Evolutionary conservation across 1,284 basidiomycete species (phyloP).

Genomic region (Rhizopogon hawkerae): DNA sequence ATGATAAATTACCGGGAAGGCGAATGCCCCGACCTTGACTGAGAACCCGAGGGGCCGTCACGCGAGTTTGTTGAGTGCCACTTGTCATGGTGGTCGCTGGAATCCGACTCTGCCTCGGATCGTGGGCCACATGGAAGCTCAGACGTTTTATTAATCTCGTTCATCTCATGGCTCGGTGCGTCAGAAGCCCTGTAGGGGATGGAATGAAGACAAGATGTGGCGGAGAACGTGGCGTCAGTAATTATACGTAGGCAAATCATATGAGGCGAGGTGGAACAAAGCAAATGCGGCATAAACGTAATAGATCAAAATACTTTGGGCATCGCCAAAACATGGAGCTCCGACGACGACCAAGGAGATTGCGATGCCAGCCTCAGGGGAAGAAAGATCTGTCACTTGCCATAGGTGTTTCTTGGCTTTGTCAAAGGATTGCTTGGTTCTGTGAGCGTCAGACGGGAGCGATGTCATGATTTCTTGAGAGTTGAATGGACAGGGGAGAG

Average conservation of each 20-base stretch:
- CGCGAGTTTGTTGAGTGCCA: background rate
- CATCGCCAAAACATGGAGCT: background rate
- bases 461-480: slow-evolving; percentile 19
- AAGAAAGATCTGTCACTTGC: slow-evolving; percentile 17
- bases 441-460: slow-evolving; percentile 13
- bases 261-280: slow-evolving; percentile 16
- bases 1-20: background rate
- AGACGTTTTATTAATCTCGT: slow-evolving; percentile 10
- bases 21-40: background rate
- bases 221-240: slow-evolving; percentile 27
- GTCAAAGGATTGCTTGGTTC: slow-evolving; percentile 26
- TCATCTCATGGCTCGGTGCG: slow-evolving; percentile 20
- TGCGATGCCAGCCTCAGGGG: background rate
- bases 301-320: slow-evolving; percentile 3
- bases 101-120: background rate
- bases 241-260: slow-evolving; percentile 14
- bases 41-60: background rate
- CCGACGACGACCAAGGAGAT: slow-evolving; percentile 1
- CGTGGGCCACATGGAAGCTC: slow-evolving; percentile 5
- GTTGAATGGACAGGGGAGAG: slow-evolving; percentile 18
- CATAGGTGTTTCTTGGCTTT: slow-evolving; percentile 30
- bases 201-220: slow-evolving; percentile 15
- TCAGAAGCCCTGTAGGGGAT: slow-evolving; percentile 24
- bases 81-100: background rate
- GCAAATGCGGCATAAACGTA: slow-evolving; percentile 9